These are phyloP conservation scores for Solanum hybrid DNA, from an alignment of 305 asterid species.

Conservation along the genomic window DNA sequence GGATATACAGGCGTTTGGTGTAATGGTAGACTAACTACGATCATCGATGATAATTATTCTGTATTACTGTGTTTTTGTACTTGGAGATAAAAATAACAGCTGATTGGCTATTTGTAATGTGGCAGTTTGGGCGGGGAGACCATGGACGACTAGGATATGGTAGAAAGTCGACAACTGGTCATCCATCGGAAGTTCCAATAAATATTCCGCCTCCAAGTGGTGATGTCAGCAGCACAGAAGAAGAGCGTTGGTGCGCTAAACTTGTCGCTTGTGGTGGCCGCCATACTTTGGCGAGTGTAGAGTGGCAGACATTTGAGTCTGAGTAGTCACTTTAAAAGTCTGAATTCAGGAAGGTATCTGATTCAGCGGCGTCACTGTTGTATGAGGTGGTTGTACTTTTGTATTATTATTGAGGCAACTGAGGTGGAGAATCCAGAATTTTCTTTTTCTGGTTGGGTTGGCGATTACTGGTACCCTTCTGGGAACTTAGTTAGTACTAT, in stretches of 20 bases:
- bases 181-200: slow-evolving; percentile 87
- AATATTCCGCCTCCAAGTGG: slow-evolving; percentile 49
- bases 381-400: not conserved
- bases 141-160: slow-evolving; percentile 97
- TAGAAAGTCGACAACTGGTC: slow-evolving; percentile 80
- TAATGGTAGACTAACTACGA: not conserved
- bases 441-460: not conserved
- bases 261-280: slow-evolving; percentile 96
- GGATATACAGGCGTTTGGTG: not conserved
- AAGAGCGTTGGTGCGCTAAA: slow-evolving; percentile 68
- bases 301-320: slow-evolving; percentile 41
- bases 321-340: slow-evolving; percentile 6
- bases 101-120: not conserved
- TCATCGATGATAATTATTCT: not conserved
- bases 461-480: not conserved
- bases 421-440: not conserved
- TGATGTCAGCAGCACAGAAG: slow-evolving; percentile 21
- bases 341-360: not conserved
- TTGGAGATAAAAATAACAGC: not conserved
- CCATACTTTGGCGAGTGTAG: slow-evolving; percentile 72
- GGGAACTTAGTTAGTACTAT: not conserved
- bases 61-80: not conserved
- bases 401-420: not conserved
- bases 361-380: not conserved
- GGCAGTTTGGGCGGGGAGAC: slow-evolving; percentile 95